Conservation (phyloP, 345 rosid genomes). For the Ceriops tagal region DNA sequence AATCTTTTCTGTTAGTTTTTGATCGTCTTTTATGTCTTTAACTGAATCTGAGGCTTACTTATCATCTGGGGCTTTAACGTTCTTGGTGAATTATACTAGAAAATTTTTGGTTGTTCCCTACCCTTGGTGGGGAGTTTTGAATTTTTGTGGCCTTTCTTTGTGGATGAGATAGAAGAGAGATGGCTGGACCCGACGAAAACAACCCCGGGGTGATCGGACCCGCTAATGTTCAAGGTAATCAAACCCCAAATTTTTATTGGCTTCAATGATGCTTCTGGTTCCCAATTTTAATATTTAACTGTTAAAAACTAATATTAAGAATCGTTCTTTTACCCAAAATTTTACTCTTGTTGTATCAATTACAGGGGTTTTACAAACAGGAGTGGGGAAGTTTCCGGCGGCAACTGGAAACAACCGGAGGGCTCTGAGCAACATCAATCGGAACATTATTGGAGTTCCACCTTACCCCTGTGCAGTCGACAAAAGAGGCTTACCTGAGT, state of each 20-base stretch:
- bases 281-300: neutral
- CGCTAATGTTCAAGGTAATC: slow-evolving; percentile 47
- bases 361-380: slow-evolving; percentile 49
- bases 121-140: slow-evolving; percentile 4
- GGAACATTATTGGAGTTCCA: slow-evolving; percentile 56
- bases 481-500: slow-evolving; percentile 62
- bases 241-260: neutral
- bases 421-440: slow-evolving; percentile 66
- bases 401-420: slow-evolving; percentile 53
- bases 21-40: slow-evolving; percentile 20
- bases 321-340: neutral
- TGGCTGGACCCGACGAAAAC: slow-evolving; percentile 85
- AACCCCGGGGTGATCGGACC: slow-evolving; percentile 59
- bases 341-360: slow-evolving; percentile 7
- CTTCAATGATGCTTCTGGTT: neutral
- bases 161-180: slow-evolving; percentile 17
- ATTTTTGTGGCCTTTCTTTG: slow-evolving; percentile 21
- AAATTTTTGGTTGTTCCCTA: neutral
- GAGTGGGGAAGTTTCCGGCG: slow-evolving; percentile 52
- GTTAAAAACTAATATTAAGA: slow-evolving; percentile 23
- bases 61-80: neutral
- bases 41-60: slow-evolving; percentile 1
- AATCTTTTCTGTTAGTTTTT: slow-evolving; percentile 22
- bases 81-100: neutral
- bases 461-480: slow-evolving; percentile 67